Conservation (phyloP, 495 filamentous ascomycete species). For the Pyrenula aspistea region DNA sequence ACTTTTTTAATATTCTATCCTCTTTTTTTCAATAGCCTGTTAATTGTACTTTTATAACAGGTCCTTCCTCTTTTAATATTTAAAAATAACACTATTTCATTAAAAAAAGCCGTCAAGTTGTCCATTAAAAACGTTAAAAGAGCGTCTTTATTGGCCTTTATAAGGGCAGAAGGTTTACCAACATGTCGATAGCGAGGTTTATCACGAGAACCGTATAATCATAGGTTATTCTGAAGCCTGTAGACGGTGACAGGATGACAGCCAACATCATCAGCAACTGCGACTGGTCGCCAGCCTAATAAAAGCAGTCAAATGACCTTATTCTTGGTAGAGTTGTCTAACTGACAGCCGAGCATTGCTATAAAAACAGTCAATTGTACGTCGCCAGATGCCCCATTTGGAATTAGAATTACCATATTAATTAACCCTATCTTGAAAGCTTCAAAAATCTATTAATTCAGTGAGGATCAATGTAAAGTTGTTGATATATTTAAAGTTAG, state of each 20-base stretch:
- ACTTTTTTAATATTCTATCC: neutral
- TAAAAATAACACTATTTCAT: neutral
- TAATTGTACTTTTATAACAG: neutral
- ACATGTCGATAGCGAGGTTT: neutral
- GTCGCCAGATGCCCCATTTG: neutral
- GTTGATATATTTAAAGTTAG: neutral
- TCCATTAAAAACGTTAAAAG: neutral
- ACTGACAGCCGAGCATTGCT: neutral
- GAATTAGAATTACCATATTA: neutral
- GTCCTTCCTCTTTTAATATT: neutral
- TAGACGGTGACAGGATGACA: neutral
- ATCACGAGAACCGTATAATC: neutral
- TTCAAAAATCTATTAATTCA: too few species aligned
- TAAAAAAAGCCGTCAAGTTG: neutral
- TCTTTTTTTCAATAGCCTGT: neutral
- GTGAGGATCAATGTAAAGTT: neutral
- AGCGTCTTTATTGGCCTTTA: neutral
- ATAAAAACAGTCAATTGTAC: neutral
- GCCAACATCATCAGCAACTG: neutral
- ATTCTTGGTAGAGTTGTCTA: neutral
- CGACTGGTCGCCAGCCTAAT: neutral
- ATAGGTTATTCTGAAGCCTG: neutral
- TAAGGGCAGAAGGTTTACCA: neutral
- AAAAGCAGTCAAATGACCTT: neutral
- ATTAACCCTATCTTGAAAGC: too few species aligned